Base-by-base conservation (phyloP, 768 basidiomycete genomes). In the Multifurca ochricompacta region DNA sequence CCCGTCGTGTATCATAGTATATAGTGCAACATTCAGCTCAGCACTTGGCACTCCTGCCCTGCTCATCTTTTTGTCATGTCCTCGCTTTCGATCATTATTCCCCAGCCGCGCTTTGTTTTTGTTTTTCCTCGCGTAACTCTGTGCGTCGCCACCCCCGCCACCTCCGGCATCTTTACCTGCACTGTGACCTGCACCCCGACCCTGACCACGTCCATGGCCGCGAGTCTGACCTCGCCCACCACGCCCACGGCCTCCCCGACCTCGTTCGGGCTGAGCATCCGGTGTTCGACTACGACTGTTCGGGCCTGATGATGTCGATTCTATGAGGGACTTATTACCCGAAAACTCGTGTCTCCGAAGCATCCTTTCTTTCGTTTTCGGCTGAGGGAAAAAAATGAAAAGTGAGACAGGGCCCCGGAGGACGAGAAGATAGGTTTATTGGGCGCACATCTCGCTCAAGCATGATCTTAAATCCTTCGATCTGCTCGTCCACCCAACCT, bases 401-500 rank as follows among this genome's bases (percentile, higher is more conserved):
- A 7, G 16, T 30, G 40, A 25, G 36, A 31, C 25, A n/a, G 53
- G 30, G 40, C 55, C 32, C 43, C 27, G 14, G 41, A 52, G 27
- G n/a, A 58, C 10, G 5, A 31, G 11, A 6, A 41, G 8, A n/a
- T 6, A 6, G 31, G 50, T 51, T n/a, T n/a, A n/a, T n/a, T 1
- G 21, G 2, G 73, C 87, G 57, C 63, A 95, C 93, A 63, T 94
- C 85, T 61, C 85, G 72, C 53, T 97, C 94, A 54, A 96, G 67
- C 85, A 95, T 91, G 51, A 88, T 82, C 53, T 70, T 78, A 92
- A 92, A 96, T 0, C 92, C 93, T 67, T 96, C 92, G 25, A 96
- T 82, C 64, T 95, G 92, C 61, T 86, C 86, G 63, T 96, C 82
- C 9, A 66, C 72, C 82, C 85, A 87, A 10, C 85, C 85, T 25